Evolutionary conservation across 2,329 filamentous ascomycete genomes (phyloP), one percentile per base, ranked within the genome.

Genomic region (Amylocarpus encephaloides): DNA sequence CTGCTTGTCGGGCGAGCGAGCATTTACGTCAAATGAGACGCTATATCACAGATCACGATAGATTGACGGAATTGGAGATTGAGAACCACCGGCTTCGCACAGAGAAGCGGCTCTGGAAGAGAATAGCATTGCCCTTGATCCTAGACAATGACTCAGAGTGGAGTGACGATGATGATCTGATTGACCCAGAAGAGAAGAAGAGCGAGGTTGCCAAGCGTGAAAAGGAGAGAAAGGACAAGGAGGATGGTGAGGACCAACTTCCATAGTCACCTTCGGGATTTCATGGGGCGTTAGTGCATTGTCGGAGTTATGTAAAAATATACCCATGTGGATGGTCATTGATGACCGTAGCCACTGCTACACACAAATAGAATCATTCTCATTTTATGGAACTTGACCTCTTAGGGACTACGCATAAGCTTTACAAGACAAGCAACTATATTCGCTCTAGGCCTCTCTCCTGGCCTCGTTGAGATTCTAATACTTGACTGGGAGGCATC

Each of bases 81-180:
- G 71, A 79, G 35, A 73, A 75, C 43, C 72, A 71, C 44, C 74
- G 77, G 5, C 65, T 70, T 39, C 72, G 77, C 3, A 79, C 83
- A 63, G 79, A 84, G 65, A 62, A 82, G 48, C 71, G 81, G 2
- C 83, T 81, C 66, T 85, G 80, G 81, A 84, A 84, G 67, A 71
- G 81, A 38, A 74, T 83, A 71, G 81, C 81, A 12, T 76, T 84
- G 74, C 79, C 79, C 9, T 73, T 79, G 50, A 65, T 83, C 34
- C 67, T 74, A 7, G 79, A 82, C 19, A 76, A 82, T 38, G 79
- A 83, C 44, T 71, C 75, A 1, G 68, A 67, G 35, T 81, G 73
- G 62, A 83, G 79, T 73, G 83, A 79, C 61, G 79, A 79, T 50
- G 81, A 85, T 56, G 81, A 85, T 58, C 65, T 85, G 18, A 73